These are phyloP conservation scores for Podospora conica DNA, from an alignment of 495 filamentous ascomycete genomes.

Conservation along the genomic window DNA sequence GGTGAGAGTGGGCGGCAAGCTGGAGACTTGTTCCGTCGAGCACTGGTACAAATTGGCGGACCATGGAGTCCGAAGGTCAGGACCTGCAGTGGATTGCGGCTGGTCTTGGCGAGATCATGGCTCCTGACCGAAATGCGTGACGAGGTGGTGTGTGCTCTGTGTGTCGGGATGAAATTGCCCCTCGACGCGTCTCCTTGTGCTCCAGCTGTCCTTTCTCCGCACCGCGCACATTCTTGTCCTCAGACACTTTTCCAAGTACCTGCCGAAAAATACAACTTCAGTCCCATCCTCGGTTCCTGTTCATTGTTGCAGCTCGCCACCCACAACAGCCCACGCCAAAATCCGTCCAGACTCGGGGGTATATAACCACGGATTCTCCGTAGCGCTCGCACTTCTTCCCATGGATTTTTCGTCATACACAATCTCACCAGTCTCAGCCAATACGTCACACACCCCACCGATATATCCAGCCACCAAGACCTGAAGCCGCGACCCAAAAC, in stretches of 20 bases:
- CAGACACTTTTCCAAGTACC: background rate
- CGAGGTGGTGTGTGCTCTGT: background rate
- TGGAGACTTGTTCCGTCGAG: background rate
- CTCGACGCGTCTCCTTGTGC: conserved; percentile 3
- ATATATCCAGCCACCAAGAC: conserved; percentile 11
- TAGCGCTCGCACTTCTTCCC: conserved; percentile 6
- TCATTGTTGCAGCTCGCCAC: background rate
- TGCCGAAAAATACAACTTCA: background rate
- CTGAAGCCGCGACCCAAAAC: background rate
- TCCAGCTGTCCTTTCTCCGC: background rate
- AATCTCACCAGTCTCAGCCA: background rate
- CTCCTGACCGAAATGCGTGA: background rate
- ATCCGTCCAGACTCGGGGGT: background rate
- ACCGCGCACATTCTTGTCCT: conserved; percentile 1
- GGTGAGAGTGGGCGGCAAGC: background rate
- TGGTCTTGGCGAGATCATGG: background rate
- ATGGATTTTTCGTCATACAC: conserved; percentile 21
- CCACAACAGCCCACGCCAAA: background rate
- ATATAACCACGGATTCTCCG: background rate
- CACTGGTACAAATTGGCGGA: background rate
- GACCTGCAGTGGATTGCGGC: background rate
- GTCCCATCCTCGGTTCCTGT: background rate
- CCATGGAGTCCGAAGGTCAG: background rate
- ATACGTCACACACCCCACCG: conserved; percentile 14
- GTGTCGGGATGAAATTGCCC: conserved; percentile 9